phyloP scores from a whole-genome alignment of 2,329 filamentous ascomycete species.

The Diaporthe sp. region DNA sequence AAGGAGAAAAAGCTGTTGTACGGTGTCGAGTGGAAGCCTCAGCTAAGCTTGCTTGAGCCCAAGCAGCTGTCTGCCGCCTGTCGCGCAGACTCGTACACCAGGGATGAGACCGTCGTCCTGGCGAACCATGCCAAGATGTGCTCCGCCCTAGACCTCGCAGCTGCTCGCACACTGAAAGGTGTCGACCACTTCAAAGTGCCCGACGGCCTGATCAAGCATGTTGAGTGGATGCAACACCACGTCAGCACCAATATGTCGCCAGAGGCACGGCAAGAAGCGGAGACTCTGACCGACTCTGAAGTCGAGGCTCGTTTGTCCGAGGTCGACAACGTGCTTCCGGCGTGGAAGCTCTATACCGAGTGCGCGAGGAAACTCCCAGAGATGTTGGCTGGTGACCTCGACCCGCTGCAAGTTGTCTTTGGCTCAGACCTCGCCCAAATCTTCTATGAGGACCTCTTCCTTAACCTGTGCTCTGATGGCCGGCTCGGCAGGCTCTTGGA shows the following conservation, averaged over 20 bases:
- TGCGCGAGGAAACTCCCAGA: conserved; percentile 47
- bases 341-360: conserved; percentile 49
- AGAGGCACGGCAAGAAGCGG: conserved; percentile 40
- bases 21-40: conserved; percentile 53
- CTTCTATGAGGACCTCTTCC: conserved; percentile 51
- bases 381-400: conserved; percentile 49
- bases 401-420: conserved; percentile 54
- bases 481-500: conserved; percentile 45
- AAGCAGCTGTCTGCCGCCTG: conserved; percentile 46
- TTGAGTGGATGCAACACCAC: conserved; percentile 50
- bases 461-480: conserved; percentile 29
- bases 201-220: conserved; percentile 43
- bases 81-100: conserved; percentile 39
- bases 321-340: conserved; percentile 45
- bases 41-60: conserved; percentile 50
- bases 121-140: conserved; percentile 42
- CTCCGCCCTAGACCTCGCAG: conserved; percentile 40
- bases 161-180: conserved; percentile 40
- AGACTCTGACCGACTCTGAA: conserved; percentile 39
- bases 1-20: conserved; percentile 48
- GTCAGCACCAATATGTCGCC: conserved; percentile 39
- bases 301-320: conserved; percentile 45
- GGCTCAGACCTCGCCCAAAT: conserved; percentile 49
- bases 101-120: conserved; percentile 43
- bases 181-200: conserved; percentile 41